Percentiles rank a stretch among this genome's conserved stretches.
Conservation (phyloP, 2,329 filamentous ascomycete species). For the Fusarium bactridioides region DNA sequence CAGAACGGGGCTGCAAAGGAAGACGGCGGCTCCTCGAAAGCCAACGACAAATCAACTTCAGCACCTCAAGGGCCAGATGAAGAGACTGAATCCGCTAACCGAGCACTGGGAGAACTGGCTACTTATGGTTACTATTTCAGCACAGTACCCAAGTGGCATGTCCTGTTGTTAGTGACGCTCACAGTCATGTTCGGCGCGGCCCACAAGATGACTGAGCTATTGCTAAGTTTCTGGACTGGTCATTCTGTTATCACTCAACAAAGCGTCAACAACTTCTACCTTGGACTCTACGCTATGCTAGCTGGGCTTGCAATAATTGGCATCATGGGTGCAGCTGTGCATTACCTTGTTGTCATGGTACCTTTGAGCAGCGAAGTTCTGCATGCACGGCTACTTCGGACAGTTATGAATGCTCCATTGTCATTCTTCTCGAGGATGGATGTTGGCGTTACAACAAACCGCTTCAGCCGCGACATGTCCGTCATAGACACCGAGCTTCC, state of each 20-base stretch:
- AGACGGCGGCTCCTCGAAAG: background rate
- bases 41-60: background rate
- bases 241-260: slow-evolving; percentile 4
- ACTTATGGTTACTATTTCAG: slow-evolving; percentile 13
- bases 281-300: slow-evolving; percentile 22
- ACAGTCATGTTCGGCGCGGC: slow-evolving; percentile 3
- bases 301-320: slow-evolving; percentile 6
- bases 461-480: slow-evolving; percentile 51
- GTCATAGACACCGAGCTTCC: slow-evolving; percentile 48
- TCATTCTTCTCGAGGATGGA: slow-evolving; percentile 49
- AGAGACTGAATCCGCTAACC: background rate
- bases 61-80: background rate
- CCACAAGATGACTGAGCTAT: slow-evolving; percentile 24
- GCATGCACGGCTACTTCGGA: slow-evolving; percentile 9
- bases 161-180: background rate
- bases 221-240: slow-evolving; percentile 24
- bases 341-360: slow-evolving; percentile 4
- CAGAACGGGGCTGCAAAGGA: background rate
- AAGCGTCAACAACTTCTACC: slow-evolving; percentile 17
- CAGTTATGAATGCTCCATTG: slow-evolving; percentile 43
- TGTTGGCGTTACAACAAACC: slow-evolving; percentile 47
- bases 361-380: slow-evolving; percentile 11
- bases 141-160: slow-evolving; percentile 7
- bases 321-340: background rate
- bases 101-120: background rate